A percentile compares a stretch with the other conserved stretches of the same genome.
phyloP scores from a whole-genome alignment of 768 basidiomycete genomes.

The Suillus cothurnatus region DNA sequence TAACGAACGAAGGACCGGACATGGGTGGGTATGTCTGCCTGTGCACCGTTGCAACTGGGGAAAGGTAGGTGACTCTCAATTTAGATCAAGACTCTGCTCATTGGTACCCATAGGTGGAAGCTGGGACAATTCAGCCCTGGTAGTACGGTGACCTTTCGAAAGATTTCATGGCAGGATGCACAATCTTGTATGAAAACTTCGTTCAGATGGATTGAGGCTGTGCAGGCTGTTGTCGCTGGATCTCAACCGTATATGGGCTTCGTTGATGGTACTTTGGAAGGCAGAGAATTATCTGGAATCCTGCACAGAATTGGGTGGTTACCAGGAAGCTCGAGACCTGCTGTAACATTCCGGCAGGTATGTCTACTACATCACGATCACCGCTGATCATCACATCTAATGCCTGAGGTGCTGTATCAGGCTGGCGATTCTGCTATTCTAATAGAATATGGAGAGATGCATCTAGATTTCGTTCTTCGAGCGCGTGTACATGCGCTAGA shows the following conservation, averaged over 20 bases:
- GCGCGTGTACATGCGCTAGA: slow-evolving; percentile 63
- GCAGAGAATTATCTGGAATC: slow-evolving; percentile 10
- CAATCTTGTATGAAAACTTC: slow-evolving; percentile 26
- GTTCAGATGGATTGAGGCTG: slow-evolving; percentile 34
- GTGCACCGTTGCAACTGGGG: slow-evolving; percentile 52
- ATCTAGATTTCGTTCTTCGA: slow-evolving; percentile 52
- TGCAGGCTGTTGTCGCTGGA: slow-evolving; percentile 16
- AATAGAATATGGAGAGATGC: slow-evolving; percentile 62
- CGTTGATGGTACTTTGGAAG: slow-evolving; percentile 1
- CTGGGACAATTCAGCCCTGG: slow-evolving; percentile 66
- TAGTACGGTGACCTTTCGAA: slow-evolving; percentile 51
- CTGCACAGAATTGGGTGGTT: slow-evolving; percentile 14
- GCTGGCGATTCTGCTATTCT: slow-evolving; percentile 67
- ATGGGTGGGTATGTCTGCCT: slow-evolving; percentile 65
- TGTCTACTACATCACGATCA: neutral
- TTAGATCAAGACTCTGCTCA: neutral
- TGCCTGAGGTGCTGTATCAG: slow-evolving; percentile 27
- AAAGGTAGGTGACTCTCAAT: slow-evolving; percentile 41
- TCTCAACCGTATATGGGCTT: neutral
- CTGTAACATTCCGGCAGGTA: slow-evolving; percentile 58
- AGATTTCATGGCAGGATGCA: slow-evolving; percentile 48
- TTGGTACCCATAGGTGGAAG: slow-evolving; percentile 57
- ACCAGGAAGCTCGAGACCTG: slow-evolving; percentile 23
- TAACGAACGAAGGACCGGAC: slow-evolving; percentile 61
- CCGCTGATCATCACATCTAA: neutral